A percentile compares a stretch with the other conserved stretches of the same genome.
These are phyloP conservation scores for Saturnispora bothae DNA, from an alignment of 805 yeast species.

Conservation along the genomic window DNA sequence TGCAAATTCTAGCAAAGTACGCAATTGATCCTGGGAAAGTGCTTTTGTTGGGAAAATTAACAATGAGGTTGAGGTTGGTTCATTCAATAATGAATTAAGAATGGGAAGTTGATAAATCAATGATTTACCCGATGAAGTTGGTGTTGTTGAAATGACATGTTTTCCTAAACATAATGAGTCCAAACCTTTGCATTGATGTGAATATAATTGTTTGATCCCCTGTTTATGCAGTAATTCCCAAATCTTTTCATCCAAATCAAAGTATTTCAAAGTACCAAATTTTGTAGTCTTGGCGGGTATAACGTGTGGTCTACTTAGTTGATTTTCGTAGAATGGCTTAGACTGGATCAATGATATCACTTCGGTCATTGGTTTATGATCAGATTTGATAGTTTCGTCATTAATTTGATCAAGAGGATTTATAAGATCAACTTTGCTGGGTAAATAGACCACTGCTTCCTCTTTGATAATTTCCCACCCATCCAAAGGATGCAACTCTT, in stretches of 20 bases:
- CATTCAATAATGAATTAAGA: constrained; percentile 35
- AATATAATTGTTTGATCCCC: constrained; percentile 46
- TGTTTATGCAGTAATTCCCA: constrained; percentile 27
- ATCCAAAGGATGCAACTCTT: constrained; percentile 15
- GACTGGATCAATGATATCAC: constrained; percentile 40
- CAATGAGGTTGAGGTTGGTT: constrained; percentile 51
- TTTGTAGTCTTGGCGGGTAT: constrained; percentile 35
- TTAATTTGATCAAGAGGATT: constrained; percentile 59
- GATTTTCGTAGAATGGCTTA: constrained; percentile 47
- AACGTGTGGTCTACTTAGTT: constrained; percentile 44
- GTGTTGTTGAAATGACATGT: constrained; percentile 81
- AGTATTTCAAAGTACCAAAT: constrained; percentile 39
- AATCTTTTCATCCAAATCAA: constrained; percentile 40
- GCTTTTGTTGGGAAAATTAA: constrained; percentile 96
- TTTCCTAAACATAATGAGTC: constrained; percentile 42
- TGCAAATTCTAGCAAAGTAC: constrained; percentile 45
- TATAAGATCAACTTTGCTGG: constrained; percentile 36
- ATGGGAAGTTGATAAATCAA: constrained; percentile 86
- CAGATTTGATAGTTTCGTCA: constrained; percentile 16
- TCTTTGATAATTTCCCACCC: constrained; percentile 33
- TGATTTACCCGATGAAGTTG: constrained; percentile 95
- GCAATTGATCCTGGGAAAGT: constrained; percentile 89
- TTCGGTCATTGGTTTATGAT: constrained; percentile 26
- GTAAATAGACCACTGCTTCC: constrained; percentile 31
- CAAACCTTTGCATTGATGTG: constrained; percentile 77